phyloP scores from a whole-genome alignment of 495 filamentous ascomycete species.

The Usnea hakonensis region DNA sequence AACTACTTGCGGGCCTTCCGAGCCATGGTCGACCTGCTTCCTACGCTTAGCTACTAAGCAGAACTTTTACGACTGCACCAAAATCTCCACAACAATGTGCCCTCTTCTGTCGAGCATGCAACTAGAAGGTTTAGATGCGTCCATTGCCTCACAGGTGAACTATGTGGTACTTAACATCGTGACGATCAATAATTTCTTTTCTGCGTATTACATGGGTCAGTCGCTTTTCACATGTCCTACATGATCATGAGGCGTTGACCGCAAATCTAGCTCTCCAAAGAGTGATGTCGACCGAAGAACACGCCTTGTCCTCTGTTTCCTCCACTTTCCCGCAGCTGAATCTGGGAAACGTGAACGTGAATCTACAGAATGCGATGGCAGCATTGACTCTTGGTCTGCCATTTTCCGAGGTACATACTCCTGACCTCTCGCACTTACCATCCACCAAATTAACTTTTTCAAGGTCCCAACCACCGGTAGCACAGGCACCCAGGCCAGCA shows the following conservation, averaged over 20 bases:
- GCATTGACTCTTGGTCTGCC: not conserved
- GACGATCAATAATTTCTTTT: not conserved
- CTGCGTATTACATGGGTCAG: not conserved
- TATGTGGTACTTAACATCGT: not conserved
- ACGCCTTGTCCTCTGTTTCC: not conserved
- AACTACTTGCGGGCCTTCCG: not conserved
- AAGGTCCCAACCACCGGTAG: not conserved
- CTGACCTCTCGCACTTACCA: not conserved
- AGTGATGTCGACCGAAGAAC: not conserved
- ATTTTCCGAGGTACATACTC: not conserved
- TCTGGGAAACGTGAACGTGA: not conserved
- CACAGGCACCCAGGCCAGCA: not conserved
- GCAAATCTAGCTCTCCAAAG: not conserved
- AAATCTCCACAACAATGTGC: not conserved
- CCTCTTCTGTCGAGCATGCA: not conserved
- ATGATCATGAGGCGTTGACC: not conserved
- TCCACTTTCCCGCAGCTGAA: not conserved
- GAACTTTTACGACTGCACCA: not conserved
- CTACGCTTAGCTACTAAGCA: not conserved
- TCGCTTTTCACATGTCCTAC: not conserved
- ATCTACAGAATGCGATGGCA: not conserved
- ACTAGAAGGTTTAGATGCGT: not conserved
- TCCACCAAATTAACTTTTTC: not conserved
- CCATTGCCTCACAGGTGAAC: not conserved
- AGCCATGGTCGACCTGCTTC: conserved; percentile 1